Conservation (phyloP, 441 rosid genomes). For the Metrosideros polymorpha region DNA sequence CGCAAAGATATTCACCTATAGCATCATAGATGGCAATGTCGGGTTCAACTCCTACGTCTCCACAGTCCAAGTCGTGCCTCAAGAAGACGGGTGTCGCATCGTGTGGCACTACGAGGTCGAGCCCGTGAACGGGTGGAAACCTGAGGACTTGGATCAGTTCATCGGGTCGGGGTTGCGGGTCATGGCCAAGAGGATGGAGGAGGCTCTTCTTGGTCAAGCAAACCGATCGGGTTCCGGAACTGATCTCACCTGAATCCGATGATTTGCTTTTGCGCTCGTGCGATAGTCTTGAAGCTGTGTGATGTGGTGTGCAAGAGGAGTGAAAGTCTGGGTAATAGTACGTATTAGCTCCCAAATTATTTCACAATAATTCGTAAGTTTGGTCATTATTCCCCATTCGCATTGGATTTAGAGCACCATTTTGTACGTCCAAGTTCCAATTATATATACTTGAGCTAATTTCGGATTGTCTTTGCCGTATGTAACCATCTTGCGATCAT, state of each 20-base stretch:
- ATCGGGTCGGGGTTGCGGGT: slow-evolving; percentile 30
- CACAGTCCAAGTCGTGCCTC: slow-evolving; percentile 11
- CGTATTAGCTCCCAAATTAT: not conserved
- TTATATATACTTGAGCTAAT: not conserved
- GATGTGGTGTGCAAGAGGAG: not conserved
- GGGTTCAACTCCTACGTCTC: slow-evolving; percentile 34
- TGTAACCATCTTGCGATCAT: not conserved
- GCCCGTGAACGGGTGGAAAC: slow-evolving; percentile 33
- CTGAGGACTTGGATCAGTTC: slow-evolving; percentile 30
- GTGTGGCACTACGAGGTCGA: slow-evolving; percentile 47
- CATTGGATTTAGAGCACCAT: not conserved
- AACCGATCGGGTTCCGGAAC: not conserved
- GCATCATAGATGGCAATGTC: slow-evolving; percentile 34
- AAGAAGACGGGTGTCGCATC: slow-evolving; percentile 19
- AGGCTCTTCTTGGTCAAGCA: slow-evolving; percentile 1
- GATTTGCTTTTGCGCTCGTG: not conserved
- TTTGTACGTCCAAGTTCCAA: not conserved
- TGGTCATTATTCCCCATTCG: not conserved
- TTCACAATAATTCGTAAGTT: not conserved
- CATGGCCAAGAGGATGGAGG: slow-evolving; percentile 38
- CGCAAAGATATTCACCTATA: slow-evolving; percentile 19
- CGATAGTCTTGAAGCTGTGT: not conserved
- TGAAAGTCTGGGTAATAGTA: not conserved
- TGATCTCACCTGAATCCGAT: not conserved
- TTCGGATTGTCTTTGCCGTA: not conserved